These are phyloP conservation scores for Nitzschia inconspicua DNA, from an alignment of 108 stramenopile species.

Conservation along the genomic window DNA sequence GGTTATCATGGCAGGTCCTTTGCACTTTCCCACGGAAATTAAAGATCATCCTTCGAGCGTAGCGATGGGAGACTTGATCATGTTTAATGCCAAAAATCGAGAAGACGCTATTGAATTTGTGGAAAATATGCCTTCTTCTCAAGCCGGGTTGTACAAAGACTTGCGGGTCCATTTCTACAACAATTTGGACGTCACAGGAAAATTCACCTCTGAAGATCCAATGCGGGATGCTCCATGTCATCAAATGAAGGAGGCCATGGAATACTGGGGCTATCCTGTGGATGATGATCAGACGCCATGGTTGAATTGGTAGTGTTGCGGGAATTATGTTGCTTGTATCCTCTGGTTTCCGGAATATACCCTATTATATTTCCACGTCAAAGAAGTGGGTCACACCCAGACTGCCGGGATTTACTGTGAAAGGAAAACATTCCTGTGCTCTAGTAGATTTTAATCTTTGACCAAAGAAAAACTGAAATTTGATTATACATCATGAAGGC, in stretches of 20 bases:
- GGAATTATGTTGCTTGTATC: no score
- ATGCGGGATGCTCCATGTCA: slow-evolving; percentile 42
- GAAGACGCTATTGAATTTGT: slow-evolving; percentile 75
- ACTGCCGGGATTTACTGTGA: no score
- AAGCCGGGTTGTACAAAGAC: slow-evolving; percentile 69
- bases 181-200: slow-evolving; percentile 76
- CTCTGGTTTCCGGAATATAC: no score
- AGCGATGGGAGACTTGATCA: slow-evolving; percentile 65
- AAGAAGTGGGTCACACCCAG: no score
- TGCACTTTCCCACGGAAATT: slow-evolving; percentile 67
- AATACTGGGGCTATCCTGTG: slow-evolving; percentile 79
- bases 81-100: slow-evolving; percentile 81
- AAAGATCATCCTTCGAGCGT: slow-evolving; percentile 69
- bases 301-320: slow-evolving; percentile 79
- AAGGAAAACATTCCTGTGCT: not conserved
- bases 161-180: slow-evolving; percentile 78
- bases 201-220: slow-evolving; percentile 75
- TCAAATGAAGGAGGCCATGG: slow-evolving; percentile 84
- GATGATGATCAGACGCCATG: slow-evolving; percentile 76
- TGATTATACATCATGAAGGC: not conserved
- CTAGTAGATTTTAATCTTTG: not conserved
- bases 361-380: no score
- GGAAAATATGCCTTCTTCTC: slow-evolving; percentile 65
- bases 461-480: not conserved
- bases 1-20: slow-evolving; percentile 68